phyloP scores from a whole-genome alignment of 2,329 filamentous ascomycete genomes.

The Colletotrichum sp. region DNA sequence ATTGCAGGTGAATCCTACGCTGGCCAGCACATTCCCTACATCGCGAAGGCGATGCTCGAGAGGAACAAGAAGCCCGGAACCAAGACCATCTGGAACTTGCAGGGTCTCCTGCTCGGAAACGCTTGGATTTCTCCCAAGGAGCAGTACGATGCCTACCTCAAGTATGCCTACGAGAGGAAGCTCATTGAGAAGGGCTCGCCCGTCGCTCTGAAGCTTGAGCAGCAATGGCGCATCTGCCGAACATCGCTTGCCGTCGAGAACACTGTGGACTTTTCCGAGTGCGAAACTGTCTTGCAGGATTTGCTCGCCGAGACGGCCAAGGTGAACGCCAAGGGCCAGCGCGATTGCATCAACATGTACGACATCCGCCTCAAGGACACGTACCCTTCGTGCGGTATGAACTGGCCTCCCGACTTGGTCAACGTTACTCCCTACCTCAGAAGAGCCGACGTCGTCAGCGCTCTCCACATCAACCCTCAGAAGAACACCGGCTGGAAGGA shows the following conservation, averaged over 20 bases:
- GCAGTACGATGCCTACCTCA: constrained; percentile 88
- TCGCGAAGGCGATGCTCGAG: constrained; percentile 87
- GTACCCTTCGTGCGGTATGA: constrained; percentile 91
- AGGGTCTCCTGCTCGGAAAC: constrained; percentile 92
- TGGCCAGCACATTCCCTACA: constrained; percentile 96
- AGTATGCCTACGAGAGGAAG: constrained; percentile 78
- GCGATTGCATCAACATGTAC: constrained; percentile 91
- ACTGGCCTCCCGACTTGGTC: constrained; percentile 90
- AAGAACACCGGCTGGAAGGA: constrained; percentile 92
- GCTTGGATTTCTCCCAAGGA: constrained; percentile 93
- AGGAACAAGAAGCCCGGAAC: constrained; percentile 72
- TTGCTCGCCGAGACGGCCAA: constrained; percentile 72
- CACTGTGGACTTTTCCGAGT: constrained; percentile 70
- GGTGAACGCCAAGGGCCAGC: constrained; percentile 49
- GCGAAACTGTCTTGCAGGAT: constrained; percentile 77
- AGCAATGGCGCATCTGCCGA: constrained; percentile 72
- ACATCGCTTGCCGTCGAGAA: constrained; percentile 58
- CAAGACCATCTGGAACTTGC: constrained; percentile 72
- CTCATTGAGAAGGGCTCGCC: constrained; percentile 73
- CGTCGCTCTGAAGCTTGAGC: constrained; percentile 68
- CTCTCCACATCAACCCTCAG: constrained; percentile 81
- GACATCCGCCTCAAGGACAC: constrained; percentile 85
- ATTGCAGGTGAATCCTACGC: constrained; percentile 96
- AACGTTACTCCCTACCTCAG: constrained; percentile 84
- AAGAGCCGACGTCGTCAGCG: constrained; percentile 75